phyloP scores from a whole-genome alignment of 139 green algal species.

The Dunaliella sp. region DNA sequence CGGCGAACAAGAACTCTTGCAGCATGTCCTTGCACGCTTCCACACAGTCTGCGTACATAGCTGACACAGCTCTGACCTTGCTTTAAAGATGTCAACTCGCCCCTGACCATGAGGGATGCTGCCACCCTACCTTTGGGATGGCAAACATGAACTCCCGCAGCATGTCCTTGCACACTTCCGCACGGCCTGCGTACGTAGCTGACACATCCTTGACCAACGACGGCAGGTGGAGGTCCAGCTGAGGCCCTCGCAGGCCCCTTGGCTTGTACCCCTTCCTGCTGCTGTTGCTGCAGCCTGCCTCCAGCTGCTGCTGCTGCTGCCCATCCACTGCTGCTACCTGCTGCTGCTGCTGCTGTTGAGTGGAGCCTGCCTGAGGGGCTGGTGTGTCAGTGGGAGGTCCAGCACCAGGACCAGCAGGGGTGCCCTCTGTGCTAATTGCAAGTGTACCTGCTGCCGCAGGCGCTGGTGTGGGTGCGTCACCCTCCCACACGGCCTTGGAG shows the following conservation, averaged over 20 bases:
- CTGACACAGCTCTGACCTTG: neutral
- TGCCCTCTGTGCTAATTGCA: neutral
- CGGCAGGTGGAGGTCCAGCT: conserved; percentile 11
- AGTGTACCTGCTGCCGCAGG: neutral
- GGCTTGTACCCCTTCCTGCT: conserved; percentile 24
- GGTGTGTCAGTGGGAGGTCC: too few relatives aligned
- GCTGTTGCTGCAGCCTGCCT: conserved; percentile 24
- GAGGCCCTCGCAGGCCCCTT: neutral
- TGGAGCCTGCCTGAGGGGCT: too few relatives aligned
- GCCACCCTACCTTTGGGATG: conserved; percentile 77
- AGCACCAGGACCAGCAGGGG: neutral
- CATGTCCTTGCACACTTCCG: conserved; percentile 41
- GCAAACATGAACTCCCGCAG: conserved; percentile 78
- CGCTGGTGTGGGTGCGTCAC: neutral
- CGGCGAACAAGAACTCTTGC: too few relatives aligned
- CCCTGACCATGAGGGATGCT: too few relatives aligned
- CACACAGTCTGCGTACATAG: neutral
- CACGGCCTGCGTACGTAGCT: conserved; percentile 15
- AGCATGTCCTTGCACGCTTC: too few relatives aligned
- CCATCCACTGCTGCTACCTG: neutral
- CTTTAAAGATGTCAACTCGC: neutral
- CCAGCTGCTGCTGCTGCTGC: conserved; percentile 15
- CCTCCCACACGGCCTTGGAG: neutral
- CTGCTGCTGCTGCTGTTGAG: neutral
- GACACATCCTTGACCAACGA: conserved; percentile 33